Evolutionary conservation across 345 rosid species (phyloP), one percentile per base, ranked within the genome.

Genomic region (Salix viminalis): DNA sequence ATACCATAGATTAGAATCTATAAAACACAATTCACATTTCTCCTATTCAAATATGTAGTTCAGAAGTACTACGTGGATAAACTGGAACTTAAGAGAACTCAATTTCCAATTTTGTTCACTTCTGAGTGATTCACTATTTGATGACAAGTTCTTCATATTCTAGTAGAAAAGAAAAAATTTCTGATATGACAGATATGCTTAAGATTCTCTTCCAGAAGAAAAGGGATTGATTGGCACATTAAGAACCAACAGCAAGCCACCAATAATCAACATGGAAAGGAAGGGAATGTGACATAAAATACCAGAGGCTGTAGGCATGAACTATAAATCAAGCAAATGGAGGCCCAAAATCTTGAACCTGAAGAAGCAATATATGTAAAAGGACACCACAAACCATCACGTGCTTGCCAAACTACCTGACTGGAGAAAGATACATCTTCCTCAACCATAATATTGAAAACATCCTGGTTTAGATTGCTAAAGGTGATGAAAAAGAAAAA

Each of bases 1-100:
- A 65, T 44, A 76, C 8, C 18, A 70, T 19, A 42, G 30, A 54
- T 73, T 67, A 80, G 74, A 65, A 69, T 75, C 19, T 75, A 50
- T 13, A 30, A 7, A 46, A 37, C 11, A 23, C 30, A 69, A 67
- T 39, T 14, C 60, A 30, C 6, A 24, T 6, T 28, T 36, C 46
- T 46, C 42, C 58, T 37, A 13, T 46, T 67, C 70, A 46, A 32
- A 36, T 11, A 75, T 8, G 41, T 21, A 32, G 24, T 24, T 30
- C 67, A 65, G 34, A 50, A 21, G 24, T 2, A 6, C 56, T 69
- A 44, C 4, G 2, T 34, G 24, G 7, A 13, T 12, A 28, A 39
- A 60, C 16, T 60, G 62, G 19, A 60, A 42, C 65, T 23, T 24
- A 1, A 14, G 36, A 14, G 72, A 37, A 39, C 37, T 58, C 24